Base-by-base conservation (phyloP, 306 rosid genomes). In the Gastrolobium bilobum region DNA sequence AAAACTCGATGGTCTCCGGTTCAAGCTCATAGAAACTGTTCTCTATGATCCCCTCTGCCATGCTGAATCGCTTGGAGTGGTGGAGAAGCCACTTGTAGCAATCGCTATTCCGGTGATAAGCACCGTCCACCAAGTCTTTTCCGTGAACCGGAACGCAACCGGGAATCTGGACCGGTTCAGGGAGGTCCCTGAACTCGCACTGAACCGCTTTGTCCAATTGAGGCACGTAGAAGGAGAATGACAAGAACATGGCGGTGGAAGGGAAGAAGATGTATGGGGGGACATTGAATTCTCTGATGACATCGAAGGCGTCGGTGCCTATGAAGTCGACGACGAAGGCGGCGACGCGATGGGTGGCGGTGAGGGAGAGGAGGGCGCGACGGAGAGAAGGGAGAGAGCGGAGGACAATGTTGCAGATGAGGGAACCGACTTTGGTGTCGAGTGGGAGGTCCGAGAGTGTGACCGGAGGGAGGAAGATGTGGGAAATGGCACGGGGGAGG, bases 21-120 rank as follows among this genome's bases (percentile, higher is more conserved):
- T 91, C 96, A 50, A 91, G 71, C 30, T 89, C 93, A 47, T 10
- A 3, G 82, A 91, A 91, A 80, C 88, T 82, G 30, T 91, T 91
- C 3, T 64, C 78, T 62, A 91, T 47, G 34, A 89, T 43, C 1
- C 93, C 93, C 6, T 79, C 88, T 0, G 93, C 93, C 10, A 78
- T 5, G 3, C 5, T 33, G 52, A 75, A 89, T 40, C 90, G 77
- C 31, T 81, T 91, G 4, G 61, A 2, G 14, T 89, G 88, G 58
- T 89, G 79, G 10, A 91, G 86, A 5, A 74, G 2, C 74, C 85
- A 84, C 34, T 66, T 85, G 60, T 91, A 91, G 11, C 91, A 90
- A 0, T 91, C 94, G 58, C 85, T 43, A 0, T 73, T 80, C 48
- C 94, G 56, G 48, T 89, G 90, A 64, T 86, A 94, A 76, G 69